Conservation (phyloP, 192 early-diverging fungal species). For the Entomortierella parvispora region DNA sequence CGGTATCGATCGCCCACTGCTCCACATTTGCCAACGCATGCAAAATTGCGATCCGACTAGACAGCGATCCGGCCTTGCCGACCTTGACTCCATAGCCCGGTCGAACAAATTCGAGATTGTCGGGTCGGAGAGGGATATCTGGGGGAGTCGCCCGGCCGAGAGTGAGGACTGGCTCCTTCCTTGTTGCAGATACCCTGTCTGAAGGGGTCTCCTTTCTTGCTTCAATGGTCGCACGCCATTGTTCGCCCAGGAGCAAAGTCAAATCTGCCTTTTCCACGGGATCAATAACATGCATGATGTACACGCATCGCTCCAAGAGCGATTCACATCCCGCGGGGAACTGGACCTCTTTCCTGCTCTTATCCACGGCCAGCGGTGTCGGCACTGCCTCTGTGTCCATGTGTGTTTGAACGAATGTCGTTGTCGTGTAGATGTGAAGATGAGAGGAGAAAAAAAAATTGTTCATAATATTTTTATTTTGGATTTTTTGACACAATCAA, state of each 20-base stretch:
- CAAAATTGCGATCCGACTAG: constrained; percentile 66
- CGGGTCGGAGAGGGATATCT: constrained; percentile 59
- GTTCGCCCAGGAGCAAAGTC: constrained; percentile 38
- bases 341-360: background rate
- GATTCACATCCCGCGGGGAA: constrained; percentile 47
- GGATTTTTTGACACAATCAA: background rate
- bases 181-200: constrained; percentile 30
- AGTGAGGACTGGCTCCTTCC: constrained; percentile 2
- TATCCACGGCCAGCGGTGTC: no score
- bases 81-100: constrained; percentile 52
- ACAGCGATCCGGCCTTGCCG: constrained; percentile 62
- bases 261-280: constrained; percentile 62
- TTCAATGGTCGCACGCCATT: constrained; percentile 33
- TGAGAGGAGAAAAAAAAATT: background rate
- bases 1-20: constrained; percentile 77
- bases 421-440: background rate
- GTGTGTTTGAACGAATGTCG: background rate
- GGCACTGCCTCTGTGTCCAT: background rate
- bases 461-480: background rate
- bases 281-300: constrained; percentile 64
- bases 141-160: constrained; percentile 61
- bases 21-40: constrained; percentile 75
- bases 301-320: constrained; percentile 59
- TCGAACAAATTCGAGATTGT: constrained; percentile 53
- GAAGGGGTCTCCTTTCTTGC: constrained; percentile 21